Percentiles rank a stretch among this genome's conserved stretches.
phyloP scores from a whole-genome alignment of 441 rosid genomes.

The Arabidopsis hybrid region DNA sequence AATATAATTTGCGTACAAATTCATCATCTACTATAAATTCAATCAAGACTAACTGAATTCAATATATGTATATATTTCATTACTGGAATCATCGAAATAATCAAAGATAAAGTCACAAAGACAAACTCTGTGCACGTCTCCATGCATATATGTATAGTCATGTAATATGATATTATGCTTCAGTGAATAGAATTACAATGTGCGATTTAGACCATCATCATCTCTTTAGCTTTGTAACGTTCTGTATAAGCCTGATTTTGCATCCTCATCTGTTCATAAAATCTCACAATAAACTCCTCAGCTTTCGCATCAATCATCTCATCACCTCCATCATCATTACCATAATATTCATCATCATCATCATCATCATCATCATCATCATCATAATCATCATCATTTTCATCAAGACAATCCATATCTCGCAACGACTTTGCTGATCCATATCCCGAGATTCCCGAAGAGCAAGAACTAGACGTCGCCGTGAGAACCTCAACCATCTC shows the following conservation, averaged over 20 bases:
- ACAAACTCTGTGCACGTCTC: not conserved
- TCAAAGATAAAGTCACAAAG: not conserved
- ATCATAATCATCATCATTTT: constrained; percentile 25
- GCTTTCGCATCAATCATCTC: constrained; percentile 71
- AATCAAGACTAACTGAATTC: not conserved
- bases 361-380: constrained; percentile 32
- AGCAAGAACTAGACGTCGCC: constrained; percentile 47
- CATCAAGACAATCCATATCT: constrained; percentile 55
- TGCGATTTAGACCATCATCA: constrained; percentile 1
- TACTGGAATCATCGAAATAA: not conserved
- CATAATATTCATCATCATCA: constrained; percentile 14
- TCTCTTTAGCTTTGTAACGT: constrained; percentile 35
- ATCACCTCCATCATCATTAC: constrained; percentile 49
- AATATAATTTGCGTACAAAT: not conserved
- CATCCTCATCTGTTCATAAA: constrained; percentile 59
- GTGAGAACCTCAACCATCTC: constrained; percentile 45
- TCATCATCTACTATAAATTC: not conserved
- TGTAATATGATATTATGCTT: constrained; percentile 4
- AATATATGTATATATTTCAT: not conserved
- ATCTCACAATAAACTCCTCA: constrained; percentile 60
- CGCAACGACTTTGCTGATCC: constrained; percentile 55
- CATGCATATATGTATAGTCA: constrained; percentile 19
- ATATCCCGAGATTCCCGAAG: constrained; percentile 43
- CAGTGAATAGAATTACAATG: not conserved
- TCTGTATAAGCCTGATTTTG: constrained; percentile 47